Percentiles rank a stretch among this genome's conserved stretches.
These are phyloP conservation scores for Solanum chilense DNA, from an alignment of 257 asterid genomes.

Conservation along the genomic window DNA sequence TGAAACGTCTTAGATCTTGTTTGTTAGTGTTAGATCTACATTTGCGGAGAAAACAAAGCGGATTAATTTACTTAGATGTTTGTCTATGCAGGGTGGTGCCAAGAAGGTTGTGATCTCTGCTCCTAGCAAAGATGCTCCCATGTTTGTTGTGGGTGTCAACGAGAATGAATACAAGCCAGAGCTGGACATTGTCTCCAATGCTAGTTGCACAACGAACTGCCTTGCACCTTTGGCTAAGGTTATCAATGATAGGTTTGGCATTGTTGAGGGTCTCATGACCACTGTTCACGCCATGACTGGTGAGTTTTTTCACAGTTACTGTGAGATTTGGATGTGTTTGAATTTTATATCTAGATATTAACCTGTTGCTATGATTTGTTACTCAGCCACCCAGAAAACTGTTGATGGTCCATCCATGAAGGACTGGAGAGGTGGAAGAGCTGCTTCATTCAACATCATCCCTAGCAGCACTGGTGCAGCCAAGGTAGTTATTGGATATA, in stretches of 20 bases:
- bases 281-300: slow-evolving; percentile 76
- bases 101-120: slow-evolving; percentile 87
- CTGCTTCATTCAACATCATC: slow-evolving; percentile 76
- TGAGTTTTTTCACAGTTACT: not conserved
- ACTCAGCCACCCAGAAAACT: slow-evolving; percentile 57
- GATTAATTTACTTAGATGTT: not conserved
- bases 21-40: not conserved
- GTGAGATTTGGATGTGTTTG: not conserved
- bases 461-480: slow-evolving; percentile 93
- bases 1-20: not conserved
- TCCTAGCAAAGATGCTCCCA: slow-evolving; percentile 82
- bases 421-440: slow-evolving; percentile 96
- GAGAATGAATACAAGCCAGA: slow-evolving; percentile 73
- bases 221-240: slow-evolving; percentile 88
- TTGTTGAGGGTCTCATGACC: slow-evolving; percentile 80
- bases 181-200: slow-evolving; percentile 57
- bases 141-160: slow-evolving; percentile 80
- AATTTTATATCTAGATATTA: not conserved
- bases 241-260: slow-evolving; percentile 64
- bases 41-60: not conserved
- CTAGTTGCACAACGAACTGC: slow-evolving; percentile 83
- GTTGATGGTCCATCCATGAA: slow-evolving; percentile 81
- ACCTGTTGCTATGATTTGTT: not conserved
- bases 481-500: slow-evolving; percentile 22
- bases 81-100: slow-evolving; percentile 60